Percentiles rank a stretch among this genome's conserved stretches.
phyloP scores from a whole-genome alignment of 2,329 filamentous ascomycete genomes.

The Phaeosphaeria sp. region DNA sequence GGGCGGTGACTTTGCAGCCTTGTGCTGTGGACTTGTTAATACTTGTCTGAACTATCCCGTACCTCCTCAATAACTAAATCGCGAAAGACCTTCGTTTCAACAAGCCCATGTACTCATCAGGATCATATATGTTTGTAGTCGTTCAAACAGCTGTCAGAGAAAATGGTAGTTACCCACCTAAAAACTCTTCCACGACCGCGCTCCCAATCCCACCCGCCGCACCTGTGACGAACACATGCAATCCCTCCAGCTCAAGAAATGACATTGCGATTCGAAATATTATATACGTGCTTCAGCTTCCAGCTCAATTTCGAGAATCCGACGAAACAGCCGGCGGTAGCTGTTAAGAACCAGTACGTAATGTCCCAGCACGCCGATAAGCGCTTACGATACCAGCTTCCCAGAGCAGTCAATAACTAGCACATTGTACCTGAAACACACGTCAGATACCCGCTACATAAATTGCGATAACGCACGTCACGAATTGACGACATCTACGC shows the following conservation, averaged over 20 bases:
- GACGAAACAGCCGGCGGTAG: background rate
- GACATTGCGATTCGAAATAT: slow-evolving; percentile 38
- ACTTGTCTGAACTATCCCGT: background rate
- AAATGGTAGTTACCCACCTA: slow-evolving; percentile 47
- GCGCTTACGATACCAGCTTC: slow-evolving; percentile 10
- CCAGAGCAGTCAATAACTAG: slow-evolving; percentile 3
- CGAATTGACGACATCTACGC: background rate
- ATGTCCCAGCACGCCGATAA: slow-evolving; percentile 9
- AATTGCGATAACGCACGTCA: background rate
- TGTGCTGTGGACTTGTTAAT: slow-evolving; percentile 47
- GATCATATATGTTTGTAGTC: background rate
- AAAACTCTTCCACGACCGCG: slow-evolving; percentile 59
- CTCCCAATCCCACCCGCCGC: slow-evolving; percentile 61
- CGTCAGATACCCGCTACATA: background rate
- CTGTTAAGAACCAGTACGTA: no score
- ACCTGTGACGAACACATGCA: slow-evolving; percentile 63
- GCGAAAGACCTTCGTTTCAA: background rate
- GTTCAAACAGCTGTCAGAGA: background rate
- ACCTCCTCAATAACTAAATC: background rate
- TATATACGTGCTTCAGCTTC: background rate
- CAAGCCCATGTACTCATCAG: background rate
- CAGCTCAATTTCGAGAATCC: background rate
- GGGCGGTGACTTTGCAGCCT: slow-evolving; percentile 63
- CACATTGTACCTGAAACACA: background rate
- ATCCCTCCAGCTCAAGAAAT: slow-evolving; percentile 56